Base-by-base conservation (phyloP, 139 green algal species). In the Tetradesmus lagerheimii region DNA sequence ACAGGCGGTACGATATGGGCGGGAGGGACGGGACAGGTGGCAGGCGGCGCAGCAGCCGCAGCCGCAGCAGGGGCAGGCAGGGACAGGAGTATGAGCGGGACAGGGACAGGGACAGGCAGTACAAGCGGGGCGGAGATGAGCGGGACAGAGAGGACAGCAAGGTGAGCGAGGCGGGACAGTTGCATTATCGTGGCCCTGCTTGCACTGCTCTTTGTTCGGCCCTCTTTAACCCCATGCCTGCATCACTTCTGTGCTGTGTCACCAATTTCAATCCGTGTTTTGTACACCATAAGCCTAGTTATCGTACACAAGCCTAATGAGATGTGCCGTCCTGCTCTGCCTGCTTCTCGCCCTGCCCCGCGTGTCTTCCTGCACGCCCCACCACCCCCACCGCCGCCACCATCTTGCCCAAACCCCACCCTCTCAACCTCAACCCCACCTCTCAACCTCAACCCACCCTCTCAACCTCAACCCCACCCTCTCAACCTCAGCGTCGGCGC, bases 51-150 rank as follows among this genome's bases (percentile, higher is more conserved):
- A 83, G 31, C 86, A 75, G 74, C 47, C 43, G 86, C 47, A 25
- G 50, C 53, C 43, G 86, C 75, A 81, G 85, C n/a, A 81, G 85
- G 29, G 29, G 80, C 76, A 14, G 76, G 35, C 35, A 37, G 16
- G 76, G 76, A 37, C 23, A 43, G 23, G 76, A 82, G 35, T 82
- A 71, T 43, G 34, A 45, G 9, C 14, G 34, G n/a, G 35, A 45
- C 34, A 87, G 50, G 62, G 81, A 86, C 47, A 50, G 81, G 34
- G 83, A 88, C 31, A 64, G 64, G 62, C 35, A 39, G 64, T 41
- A 50, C 43, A 89, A 89, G 47, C 85, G 85, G 1, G 64, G 71
- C 43, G 77, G 85, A 45, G 74, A 83, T 62, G 85, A 50, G 14
- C 6, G 15, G 78, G 53, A 90, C 47, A 82, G 45, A 27, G 29